A percentile compares a stretch with the other conserved stretches of the same genome.
Conservation (phyloP, 2,329 filamentous ascomycete species). For the Talaromyces sp. region DNA sequence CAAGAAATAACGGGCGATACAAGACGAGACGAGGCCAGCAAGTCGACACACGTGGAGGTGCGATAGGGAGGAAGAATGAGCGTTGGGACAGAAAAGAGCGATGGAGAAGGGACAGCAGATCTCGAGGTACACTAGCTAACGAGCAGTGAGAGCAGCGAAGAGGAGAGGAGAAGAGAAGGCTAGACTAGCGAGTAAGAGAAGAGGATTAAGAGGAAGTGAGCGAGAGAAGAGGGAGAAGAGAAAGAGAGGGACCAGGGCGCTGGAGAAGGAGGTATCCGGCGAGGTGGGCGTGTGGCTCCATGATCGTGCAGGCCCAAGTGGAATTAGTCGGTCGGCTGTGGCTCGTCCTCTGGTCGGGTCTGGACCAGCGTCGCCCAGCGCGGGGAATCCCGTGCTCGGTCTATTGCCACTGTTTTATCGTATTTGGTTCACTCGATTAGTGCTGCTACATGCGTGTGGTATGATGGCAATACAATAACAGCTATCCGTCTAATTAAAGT, state of each 20-base stretch:
- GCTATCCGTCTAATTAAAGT: neutral
- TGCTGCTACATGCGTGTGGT: neutral
- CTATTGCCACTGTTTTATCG: neutral
- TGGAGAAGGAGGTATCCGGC: conserved; percentile 19
- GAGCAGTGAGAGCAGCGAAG: neutral
- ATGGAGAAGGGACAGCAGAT: neutral
- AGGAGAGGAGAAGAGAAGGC: neutral
- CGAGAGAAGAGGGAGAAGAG: neutral
- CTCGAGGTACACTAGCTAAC: neutral
- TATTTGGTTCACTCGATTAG: neutral
- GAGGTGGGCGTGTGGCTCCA: conserved; percentile 20
- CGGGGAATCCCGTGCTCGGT: conserved; percentile 19
- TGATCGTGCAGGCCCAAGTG: conserved; percentile 20
- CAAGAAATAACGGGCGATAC: neutral
- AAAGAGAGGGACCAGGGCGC: neutral
- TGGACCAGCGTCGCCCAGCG: conserved; percentile 18
- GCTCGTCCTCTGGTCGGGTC: conserved; percentile 10
- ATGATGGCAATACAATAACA: neutral
- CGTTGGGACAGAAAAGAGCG: neutral
- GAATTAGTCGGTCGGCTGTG: conserved; percentile 15
- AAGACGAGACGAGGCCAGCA: neutral
- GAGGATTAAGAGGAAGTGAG: neutral
- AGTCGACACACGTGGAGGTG: neutral
- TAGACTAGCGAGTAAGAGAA: neutral
- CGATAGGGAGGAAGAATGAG: neutral